Conservation (phyloP, 352 stramenopile species). For the Pythium catenulatum region DNA sequence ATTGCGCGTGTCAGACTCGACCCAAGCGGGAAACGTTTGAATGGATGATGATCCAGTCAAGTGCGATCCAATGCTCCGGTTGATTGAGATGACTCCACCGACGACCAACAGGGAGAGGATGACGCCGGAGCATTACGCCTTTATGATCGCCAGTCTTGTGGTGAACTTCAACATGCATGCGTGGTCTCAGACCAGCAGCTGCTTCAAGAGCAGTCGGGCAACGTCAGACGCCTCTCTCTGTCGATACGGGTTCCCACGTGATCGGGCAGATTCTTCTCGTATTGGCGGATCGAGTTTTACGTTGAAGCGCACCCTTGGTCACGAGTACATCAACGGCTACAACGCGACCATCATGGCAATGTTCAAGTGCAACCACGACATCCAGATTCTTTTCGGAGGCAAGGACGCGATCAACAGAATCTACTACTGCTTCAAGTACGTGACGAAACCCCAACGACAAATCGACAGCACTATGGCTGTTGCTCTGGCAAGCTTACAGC, state of each 20-base stretch:
- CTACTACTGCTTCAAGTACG: constrained; percentile 56
- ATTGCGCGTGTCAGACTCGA: neutral
- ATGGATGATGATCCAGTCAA: neutral
- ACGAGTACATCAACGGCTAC: constrained; percentile 46
- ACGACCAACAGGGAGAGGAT: neutral
- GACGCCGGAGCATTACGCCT: neutral
- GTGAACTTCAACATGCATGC: constrained; percentile 28
- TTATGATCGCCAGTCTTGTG: neutral
- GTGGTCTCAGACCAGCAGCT: constrained; percentile 40
- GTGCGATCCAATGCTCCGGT: neutral
- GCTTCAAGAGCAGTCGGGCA: constrained; percentile 37
- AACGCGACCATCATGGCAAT: constrained; percentile 12
- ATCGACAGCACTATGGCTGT: constrained; percentile 37
- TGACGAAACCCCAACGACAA: constrained; percentile 35
- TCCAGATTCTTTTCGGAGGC: constrained; percentile 22
- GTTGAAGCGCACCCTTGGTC: neutral
- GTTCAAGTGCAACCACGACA: too few relatives aligned
- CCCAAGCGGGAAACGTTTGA: neutral
- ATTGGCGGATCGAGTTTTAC: neutral
- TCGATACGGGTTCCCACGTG: constrained; percentile 32
- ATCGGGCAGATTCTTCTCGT: neutral
- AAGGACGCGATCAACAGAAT: constrained; percentile 25
- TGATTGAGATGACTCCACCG: constrained; percentile 37
- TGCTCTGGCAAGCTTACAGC: constrained; percentile 35
- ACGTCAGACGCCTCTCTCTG: neutral